Conservation (phyloP, 2,329 filamentous ascomycete genomes). For the Verticillium nubilum region DNA sequence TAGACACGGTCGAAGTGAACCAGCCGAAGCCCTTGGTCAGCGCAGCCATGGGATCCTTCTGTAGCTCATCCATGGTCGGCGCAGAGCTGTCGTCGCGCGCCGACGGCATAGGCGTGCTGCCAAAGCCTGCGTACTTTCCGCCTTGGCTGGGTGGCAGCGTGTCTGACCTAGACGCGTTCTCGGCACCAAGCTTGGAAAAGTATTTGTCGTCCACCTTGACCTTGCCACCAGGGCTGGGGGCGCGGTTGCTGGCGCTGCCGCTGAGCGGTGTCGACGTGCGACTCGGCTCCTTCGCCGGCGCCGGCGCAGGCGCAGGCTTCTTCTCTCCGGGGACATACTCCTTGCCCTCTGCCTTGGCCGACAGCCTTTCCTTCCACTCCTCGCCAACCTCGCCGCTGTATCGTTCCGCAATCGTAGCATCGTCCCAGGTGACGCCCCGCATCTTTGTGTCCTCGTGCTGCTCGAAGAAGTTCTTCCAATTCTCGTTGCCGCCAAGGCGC, state of each 20-base stretch:
- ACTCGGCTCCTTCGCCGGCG: conserved; percentile 27
- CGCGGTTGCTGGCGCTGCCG: conserved; percentile 29
- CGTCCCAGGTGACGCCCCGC: conserved; percentile 70
- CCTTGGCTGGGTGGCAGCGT: conserved; percentile 80
- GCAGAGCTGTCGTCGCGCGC: conserved; percentile 39
- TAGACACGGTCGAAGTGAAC: conserved; percentile 82
- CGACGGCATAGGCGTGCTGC: conserved; percentile 61
- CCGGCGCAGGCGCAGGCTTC: conserved; percentile 32
- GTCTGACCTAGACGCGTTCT: conserved; percentile 73
- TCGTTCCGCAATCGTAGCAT: conserved; percentile 82
- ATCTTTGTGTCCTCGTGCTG: conserved; percentile 60
- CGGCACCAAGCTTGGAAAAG: conserved; percentile 77
- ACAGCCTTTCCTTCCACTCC: conserved; percentile 89
- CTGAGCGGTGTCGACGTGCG: conserved; percentile 36
- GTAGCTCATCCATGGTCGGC: conserved; percentile 78
- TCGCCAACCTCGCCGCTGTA: conserved; percentile 88
- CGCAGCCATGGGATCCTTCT: conserved; percentile 83
- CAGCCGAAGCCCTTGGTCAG: conserved; percentile 91
- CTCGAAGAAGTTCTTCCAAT: conserved; percentile 85
- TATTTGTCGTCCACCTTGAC: conserved; percentile 77
- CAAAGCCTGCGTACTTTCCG: conserved; percentile 89
- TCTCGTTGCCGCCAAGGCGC: conserved; percentile 84
- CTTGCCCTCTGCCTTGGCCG: conserved; percentile 78
- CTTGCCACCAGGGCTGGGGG: conserved; percentile 39
- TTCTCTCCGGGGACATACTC: conserved; percentile 77